Base-by-base conservation (phyloP, 257 asterid genomes). In the Perilla frutescens region DNA sequence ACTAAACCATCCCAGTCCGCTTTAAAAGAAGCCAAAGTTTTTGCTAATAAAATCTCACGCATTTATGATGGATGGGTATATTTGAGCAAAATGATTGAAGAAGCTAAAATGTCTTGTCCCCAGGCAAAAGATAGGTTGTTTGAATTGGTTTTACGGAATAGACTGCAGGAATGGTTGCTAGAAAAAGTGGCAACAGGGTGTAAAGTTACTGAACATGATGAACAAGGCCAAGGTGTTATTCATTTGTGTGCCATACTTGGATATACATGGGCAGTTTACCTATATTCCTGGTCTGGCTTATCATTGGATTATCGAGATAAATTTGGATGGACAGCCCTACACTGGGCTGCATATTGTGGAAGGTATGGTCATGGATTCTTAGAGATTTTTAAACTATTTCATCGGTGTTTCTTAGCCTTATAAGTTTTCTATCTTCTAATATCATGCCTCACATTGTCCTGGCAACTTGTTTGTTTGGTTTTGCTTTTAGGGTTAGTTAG, bases 271-370 rank as follows among this genome's bases (percentile, higher is more conserved):
- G 92, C 92, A 68, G 86, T 92, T 62, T 77, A 84, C 80, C 99
- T 89, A 11, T 95, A 76, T 76, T 83, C 92, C n/a, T 89, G 87
- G 83, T 85, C 99, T 32, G 97, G 96, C 51, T 78, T 95, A 77
- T 90, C 99, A 4, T 31, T 95, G 84, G 96, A 95, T 85, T 90
- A 89, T 77, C 88, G 99, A 76, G 99, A 95, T 82, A 92, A 90
- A 81, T 76, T 32, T 72, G 98, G 99, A 72, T 92, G 99, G 99
- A 90, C 98, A 6, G 94, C 99, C 65, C 88, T 95, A 78, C 99
- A 95, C 67, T 92, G 96, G 97, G 99, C 99, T 68, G 99, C 99
- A 32, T 86, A 78, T 85, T 82, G 78, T 79, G 99, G 99, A 84
- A 92, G 97, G 99, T 95, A 87, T 8, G 37, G 15, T 75, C 39